Base-by-base conservation (phyloP, 2,329 filamentous ascomycete genomes). In the Sordariomycetes sp. region DNA sequence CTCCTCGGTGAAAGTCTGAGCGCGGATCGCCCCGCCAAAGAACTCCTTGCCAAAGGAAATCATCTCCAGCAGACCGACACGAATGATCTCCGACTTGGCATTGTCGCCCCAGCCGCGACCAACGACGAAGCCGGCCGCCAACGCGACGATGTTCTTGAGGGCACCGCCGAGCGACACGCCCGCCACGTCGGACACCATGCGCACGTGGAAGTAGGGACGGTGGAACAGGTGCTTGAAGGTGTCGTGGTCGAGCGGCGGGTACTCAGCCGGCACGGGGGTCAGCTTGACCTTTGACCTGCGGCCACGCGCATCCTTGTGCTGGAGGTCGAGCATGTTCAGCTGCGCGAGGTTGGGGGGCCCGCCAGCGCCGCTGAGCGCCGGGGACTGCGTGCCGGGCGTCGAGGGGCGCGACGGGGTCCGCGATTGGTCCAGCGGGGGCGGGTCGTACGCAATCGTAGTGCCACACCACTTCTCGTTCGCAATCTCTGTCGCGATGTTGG, bases 101-200 rank as follows among this genome's bases (percentile, higher is more conserved):
- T 97, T 99, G 76, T 97, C 91, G 66, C 94, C 94, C 92, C 94
- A 99, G 62, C 92, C 92, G 60, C 92, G 82, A 39, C 94, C 94
- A 62, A 96, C 90, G 52, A 97, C 90, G 70, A 95, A 99, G 59
- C 94, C 94, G 35, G 94, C 91, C 5, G 90, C 92, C 20, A 99
- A 76, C 5, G 94, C 94, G 57, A 99, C 89, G 62, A 99, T 86
- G 76, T 99, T 99, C 79, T 99, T 99, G 64, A 99, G 76, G 0
- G 94, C 94, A 60, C 94, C 94, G 51, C 91, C 87, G 36, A 99
- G 84, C 5, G 94, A 97, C 1, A 96, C 92, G 63, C 94, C 94
- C 0, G 92, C 94, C n/a, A 99, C 94, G 67, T 99, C 94, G 39
- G 84, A 85, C 25, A 96, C 89, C 71, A 97, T 85, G 64, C 89